These are phyloP conservation scores for Plasmodium reichenowi DNA, from an alignment of 169 alveolate species.

Conservation along the genomic window DNA sequence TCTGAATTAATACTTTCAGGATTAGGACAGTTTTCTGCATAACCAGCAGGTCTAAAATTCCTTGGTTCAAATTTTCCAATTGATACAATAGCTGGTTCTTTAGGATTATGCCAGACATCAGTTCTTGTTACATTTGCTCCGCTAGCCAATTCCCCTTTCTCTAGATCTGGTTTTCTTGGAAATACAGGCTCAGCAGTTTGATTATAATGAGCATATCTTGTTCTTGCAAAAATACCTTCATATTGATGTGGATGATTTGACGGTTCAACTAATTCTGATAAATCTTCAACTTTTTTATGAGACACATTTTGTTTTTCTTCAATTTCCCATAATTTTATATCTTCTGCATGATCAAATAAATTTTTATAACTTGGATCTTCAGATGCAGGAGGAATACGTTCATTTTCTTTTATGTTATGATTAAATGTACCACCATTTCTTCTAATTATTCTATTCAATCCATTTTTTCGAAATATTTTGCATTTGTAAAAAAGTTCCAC, in stretches of 20 bases:
- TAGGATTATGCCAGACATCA: constrained; percentile 89
- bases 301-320: constrained; percentile 82
- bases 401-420: constrained; percentile 81
- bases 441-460: constrained; percentile 28
- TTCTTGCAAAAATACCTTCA: constrained; percentile 81
- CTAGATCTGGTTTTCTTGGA: constrained; percentile 89
- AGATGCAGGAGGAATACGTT: constrained; percentile 87
- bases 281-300: constrained; percentile 76
- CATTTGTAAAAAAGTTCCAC: constrained; percentile 26
- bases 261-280: constrained; percentile 83
- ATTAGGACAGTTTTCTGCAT: constrained; percentile 87
- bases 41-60: constrained; percentile 91
- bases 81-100: constrained; percentile 91
- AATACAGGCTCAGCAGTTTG: constrained; percentile 91
- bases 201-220: constrained; percentile 89
- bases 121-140: constrained; percentile 92
- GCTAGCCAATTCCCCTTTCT: constrained; percentile 88
- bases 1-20: constrained; percentile 89
- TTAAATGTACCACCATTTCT: constrained; percentile 82
- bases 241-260: constrained; percentile 88
- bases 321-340: constrained; percentile 86
- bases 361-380: constrained; percentile 88
- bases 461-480: constrained; percentile 37
- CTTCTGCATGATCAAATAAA: constrained; percentile 90
- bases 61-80: constrained; percentile 89